Conservation (phyloP, 495 filamentous ascomycete genomes). For the Podospora tetraspora region DNA sequence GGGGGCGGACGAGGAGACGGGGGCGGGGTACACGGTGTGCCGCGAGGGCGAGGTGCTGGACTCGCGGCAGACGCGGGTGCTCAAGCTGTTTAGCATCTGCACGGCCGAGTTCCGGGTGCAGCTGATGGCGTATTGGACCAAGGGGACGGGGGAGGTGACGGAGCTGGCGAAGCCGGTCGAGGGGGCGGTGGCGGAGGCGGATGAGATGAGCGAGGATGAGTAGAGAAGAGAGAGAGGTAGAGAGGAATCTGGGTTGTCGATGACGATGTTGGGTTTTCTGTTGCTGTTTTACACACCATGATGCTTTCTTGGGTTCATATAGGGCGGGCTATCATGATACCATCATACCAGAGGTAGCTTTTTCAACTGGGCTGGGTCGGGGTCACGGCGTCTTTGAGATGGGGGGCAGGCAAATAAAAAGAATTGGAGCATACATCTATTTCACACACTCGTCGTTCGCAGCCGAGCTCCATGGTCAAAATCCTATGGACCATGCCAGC, state of each 20-base stretch:
- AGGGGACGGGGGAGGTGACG: constrained; percentile 53
- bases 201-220: constrained; percentile 15
- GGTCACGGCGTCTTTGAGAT: neutral
- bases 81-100: constrained; percentile 89
- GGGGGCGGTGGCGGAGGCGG: constrained; percentile 13
- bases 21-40: constrained; percentile 62
- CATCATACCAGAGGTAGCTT: neutral
- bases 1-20: constrained; percentile 58
- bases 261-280: neutral
- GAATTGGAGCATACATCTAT: neutral
- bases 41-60: constrained; percentile 76
- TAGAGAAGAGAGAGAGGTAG: constrained; percentile 7
- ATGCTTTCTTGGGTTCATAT: constrained; percentile 1
- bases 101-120: constrained; percentile 82
- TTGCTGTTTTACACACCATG: constrained; percentile 6
- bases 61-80: constrained; percentile 78
- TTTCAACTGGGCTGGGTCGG: neutral
- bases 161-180: constrained; percentile 35
- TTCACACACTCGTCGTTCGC: neutral
- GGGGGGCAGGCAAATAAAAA: neutral
- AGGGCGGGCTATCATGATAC: neutral
- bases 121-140: constrained; percentile 69
- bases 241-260: neutral
- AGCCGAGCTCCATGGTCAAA: neutral
- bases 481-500: neutral